Evolutionary conservation across 202 grass and related monocot species (phyloP).

Genomic region (Elaeis oleifera): DNA sequence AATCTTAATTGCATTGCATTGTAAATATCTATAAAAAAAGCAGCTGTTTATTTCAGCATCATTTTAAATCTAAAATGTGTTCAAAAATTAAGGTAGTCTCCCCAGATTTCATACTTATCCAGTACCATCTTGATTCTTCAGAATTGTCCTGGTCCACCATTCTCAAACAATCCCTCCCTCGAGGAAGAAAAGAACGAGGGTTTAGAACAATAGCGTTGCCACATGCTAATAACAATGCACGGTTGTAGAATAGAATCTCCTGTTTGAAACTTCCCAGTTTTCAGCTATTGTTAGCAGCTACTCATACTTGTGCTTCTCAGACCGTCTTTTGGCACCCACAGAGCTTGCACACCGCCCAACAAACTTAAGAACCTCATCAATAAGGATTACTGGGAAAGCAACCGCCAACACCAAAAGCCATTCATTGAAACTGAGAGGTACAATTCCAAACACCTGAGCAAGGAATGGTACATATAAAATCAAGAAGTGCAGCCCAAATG

Average conservation of each 20-base stretch:
- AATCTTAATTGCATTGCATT: no score
- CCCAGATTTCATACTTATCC: no score
- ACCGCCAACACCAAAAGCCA: constrained; percentile 81
- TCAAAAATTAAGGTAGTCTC: no score
- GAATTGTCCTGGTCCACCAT: background rate
- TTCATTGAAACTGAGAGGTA: constrained; percentile 84
- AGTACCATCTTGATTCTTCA: no score
- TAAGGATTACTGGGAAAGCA: constrained; percentile 62
- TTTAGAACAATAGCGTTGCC: constrained; percentile 3
- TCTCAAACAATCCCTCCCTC: constrained; percentile 18
- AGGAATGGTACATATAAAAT: constrained; percentile 94
- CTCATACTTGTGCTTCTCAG: constrained; percentile 64
- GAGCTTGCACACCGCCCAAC: constrained; percentile 44
- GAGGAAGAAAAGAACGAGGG: constrained; percentile 27
- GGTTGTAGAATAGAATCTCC: background rate
- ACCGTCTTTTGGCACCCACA: constrained; percentile 27
- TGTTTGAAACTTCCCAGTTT: background rate
- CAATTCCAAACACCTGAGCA: constrained; percentile 68
- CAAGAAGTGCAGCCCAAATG: constrained; percentile 87
- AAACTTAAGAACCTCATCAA: constrained; percentile 87
- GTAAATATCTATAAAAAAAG: no score
- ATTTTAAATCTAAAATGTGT: no score
- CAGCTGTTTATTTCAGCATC: no score
- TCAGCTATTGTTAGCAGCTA: constrained; percentile 17
- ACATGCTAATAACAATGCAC: background rate